Conservation (phyloP, 2,329 filamentous ascomycete species). For the Fonsecaea pedrosoi region DNA sequence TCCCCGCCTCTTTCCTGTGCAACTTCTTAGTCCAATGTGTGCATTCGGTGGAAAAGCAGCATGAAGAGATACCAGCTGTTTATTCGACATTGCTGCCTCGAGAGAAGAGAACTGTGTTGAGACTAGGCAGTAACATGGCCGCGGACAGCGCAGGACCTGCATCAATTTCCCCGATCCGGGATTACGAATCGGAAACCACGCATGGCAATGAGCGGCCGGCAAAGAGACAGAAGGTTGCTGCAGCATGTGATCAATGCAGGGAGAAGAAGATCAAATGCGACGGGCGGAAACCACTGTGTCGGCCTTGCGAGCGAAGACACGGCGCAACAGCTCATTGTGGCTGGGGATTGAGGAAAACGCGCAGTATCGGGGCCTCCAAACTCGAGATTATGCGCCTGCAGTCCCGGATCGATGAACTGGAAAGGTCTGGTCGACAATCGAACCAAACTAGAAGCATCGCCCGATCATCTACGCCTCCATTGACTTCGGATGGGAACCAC, state of each 20-base stretch:
- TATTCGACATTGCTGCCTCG: too few relatives aligned
- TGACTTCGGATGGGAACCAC: not conserved
- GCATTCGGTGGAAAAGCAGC: not conserved
- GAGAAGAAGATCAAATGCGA: conserved; percentile 52
- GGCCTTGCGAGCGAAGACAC: conserved; percentile 17
- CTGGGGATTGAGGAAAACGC: conserved; percentile 25
- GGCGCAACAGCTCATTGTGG: conserved; percentile 19
- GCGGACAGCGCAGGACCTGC: not conserved
- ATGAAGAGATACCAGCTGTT: not conserved
- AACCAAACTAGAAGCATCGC: not conserved
- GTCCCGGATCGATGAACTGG: conserved; percentile 23
- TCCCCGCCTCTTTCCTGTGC: not conserved
- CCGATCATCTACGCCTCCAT: not conserved
- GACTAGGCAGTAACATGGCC: not conserved
- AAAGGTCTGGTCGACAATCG: conserved; percentile 15
- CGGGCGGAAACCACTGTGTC: conserved; percentile 42
- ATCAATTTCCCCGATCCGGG: not conserved
- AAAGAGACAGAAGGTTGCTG: conserved; percentile 27
- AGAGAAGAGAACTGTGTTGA: not conserved
- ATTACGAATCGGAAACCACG: not conserved
- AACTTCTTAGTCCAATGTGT: not conserved
- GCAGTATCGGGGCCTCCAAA: conserved; percentile 22
- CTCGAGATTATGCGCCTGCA: conserved; percentile 24
- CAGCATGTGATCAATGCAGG: conserved; percentile 50
- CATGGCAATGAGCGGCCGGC: conserved; percentile 1